Evolutionary conservation across 768 basidiomycete genomes (phyloP), one percentile per base, ranked within the genome.

Genomic region (Leccinellum albellum): DNA sequence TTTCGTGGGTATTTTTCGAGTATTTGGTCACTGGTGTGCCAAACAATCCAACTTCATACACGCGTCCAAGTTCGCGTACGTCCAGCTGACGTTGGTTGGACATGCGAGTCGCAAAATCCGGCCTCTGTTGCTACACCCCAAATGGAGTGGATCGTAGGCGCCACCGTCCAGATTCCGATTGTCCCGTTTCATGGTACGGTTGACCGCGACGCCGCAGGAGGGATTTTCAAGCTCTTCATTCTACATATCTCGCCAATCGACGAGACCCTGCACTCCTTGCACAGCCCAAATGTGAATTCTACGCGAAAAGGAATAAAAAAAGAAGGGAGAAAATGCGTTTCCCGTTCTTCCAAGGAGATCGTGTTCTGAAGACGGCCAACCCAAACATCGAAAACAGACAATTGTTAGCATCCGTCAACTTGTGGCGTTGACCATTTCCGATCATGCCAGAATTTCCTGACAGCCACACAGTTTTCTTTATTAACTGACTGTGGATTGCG

Each of bases 1-100:
- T 47, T 64, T 66, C 61, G 28, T 6, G 4, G 33, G 46, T 57
- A 42, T 15, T 54, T 67, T 58, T 40, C 48, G 13, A 53, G 53
- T 45, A 10, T 31, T 48, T 56, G 49, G 54, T 50, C 3, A 28
- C 28, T 28, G 4, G 4, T 28, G n/a, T n/a, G n/a, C n/a, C n/a
- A n/a, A n/a, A n/a, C 6, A 50, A 20, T 35, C 9, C 24, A 15
- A 17, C 55, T 54, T 61, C 62, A 49, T 51, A 29, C 26, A 37
- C 35, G 35, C 35, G n/a, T 20, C 37, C 10, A 40, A n/a, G 37
- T 40, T 35, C 37, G 37, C n/a, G n/a, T 20, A 37, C 37, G n/a
- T 40, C 4, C 10, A 10, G n/a, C 37, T 40, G n/a, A 40, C 37
- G n/a, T 40, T n/a, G 37, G 37, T n/a, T 40, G 37, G n/a, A 40